These are phyloP conservation scores for Nigrospora oryzae DNA, from an alignment of 2,329 filamentous ascomycete genomes.

Conservation along the genomic window DNA sequence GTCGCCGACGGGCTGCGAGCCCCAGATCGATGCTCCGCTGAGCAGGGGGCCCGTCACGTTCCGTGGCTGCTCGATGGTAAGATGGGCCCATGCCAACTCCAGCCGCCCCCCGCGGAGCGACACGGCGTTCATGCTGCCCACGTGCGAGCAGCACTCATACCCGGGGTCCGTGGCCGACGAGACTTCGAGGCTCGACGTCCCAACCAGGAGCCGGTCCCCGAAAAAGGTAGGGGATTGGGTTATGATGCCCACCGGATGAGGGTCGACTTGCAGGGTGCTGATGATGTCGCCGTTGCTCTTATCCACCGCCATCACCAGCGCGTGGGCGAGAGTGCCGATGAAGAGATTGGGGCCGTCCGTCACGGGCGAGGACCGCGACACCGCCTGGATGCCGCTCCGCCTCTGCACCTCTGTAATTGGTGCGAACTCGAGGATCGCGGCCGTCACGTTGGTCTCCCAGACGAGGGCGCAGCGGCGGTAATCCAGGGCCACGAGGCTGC, in stretches of 20 bases:
- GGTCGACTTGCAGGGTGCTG: neutral
- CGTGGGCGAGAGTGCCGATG: neutral
- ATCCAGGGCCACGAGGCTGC: neutral
- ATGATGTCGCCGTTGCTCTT: neutral
- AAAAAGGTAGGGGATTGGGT: neutral
- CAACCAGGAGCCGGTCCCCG: neutral
- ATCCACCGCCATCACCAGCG: neutral
- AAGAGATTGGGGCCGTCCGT: neutral
- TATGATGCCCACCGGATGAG: neutral
- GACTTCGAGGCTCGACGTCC: neutral
- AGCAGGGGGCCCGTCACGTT: neutral
- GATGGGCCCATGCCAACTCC: neutral
- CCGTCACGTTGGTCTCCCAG: neutral
- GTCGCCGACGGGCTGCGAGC: neutral
- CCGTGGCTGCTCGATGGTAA: neutral
- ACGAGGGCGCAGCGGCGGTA: neutral
- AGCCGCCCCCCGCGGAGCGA: neutral
- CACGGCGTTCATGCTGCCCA: neutral
- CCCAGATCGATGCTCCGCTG: neutral
- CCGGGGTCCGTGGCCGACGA: neutral
- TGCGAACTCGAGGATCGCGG: neutral
- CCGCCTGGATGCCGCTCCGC: neutral
- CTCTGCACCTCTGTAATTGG: neutral
- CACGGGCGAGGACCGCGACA: neutral
- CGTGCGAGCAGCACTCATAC: neutral